Percentiles rank a stretch among this genome's conserved stretches.
Conservation (phyloP, 257 asterid species). For the Solanum clarkiae region DNA sequence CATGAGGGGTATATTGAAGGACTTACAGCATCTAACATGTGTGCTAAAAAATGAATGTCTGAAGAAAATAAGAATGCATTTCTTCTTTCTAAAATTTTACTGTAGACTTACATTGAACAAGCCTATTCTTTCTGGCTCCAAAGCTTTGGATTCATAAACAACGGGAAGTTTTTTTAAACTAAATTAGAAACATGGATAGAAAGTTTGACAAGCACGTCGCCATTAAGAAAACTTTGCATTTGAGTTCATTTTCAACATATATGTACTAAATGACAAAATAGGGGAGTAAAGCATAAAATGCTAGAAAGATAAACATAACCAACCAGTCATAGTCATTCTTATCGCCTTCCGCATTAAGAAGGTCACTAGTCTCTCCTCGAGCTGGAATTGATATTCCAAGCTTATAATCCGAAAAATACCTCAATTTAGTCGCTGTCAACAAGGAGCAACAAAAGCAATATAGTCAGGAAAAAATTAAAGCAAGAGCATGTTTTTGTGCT, state of each 20-base stretch:
- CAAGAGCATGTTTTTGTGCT: neutral
- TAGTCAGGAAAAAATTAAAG: slow-evolving; percentile 10
- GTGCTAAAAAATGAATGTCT: neutral
- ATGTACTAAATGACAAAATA: neutral
- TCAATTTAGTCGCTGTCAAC: slow-evolving; percentile 56
- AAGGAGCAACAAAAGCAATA: slow-evolving; percentile 15
- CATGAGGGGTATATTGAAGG: neutral
- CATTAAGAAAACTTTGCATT: neutral
- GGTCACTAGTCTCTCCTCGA: slow-evolving; percentile 78
- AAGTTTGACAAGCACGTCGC: neutral
- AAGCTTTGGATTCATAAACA: neutral
- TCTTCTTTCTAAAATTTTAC: neutral
- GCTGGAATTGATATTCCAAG: slow-evolving; percentile 70
- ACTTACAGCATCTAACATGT: neutral
- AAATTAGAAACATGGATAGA: neutral
- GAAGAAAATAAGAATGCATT: neutral
- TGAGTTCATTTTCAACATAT: neutral
- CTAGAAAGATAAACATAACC: slow-evolving; percentile 14
- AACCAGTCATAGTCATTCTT: slow-evolving; percentile 95
- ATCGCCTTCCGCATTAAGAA: slow-evolving; percentile 79
- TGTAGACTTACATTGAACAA: neutral
- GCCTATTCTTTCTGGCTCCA: neutral
- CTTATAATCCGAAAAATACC: slow-evolving; percentile 50
- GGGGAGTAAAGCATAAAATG: neutral
- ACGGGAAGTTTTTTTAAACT: neutral